Evolutionary conservation across 176 grass and related monocot species (phyloP), one percentile per base, ranked within the genome.

Genomic region (Themeda triandra): DNA sequence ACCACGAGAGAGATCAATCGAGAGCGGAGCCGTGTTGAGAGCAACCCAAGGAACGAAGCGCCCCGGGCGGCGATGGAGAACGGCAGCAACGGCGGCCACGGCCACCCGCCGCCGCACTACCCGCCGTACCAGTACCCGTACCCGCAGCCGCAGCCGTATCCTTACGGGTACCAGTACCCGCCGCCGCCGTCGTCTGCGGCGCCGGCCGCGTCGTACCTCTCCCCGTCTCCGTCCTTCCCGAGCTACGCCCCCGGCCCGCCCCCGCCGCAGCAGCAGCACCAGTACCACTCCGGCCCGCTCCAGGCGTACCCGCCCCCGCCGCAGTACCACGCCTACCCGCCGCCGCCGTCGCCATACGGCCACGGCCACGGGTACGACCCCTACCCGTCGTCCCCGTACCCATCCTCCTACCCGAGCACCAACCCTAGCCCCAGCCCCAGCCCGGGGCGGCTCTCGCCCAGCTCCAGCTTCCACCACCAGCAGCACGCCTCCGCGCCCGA

Each of bases 201-300:
- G 21, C 53, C 88, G 36, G 51, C 51, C 41, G 40, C 62, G 21
- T 44, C 88, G 19, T 91, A 85, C 77, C 87, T 91, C 81, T 27
- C 77, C 6, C 84, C 84, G 44, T 86, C 92, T n/a, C 48, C 41
- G 0, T 80, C 90, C 41, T 92, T 92, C 84, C 84, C 65, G 15
- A 59, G 42, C 2, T 86, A 86, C 25, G 49, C 87, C 24, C 59
- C 84, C 19, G 31, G 76, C 28, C 66, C 81, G 33, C 40, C 29
- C 18, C 70, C 37, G 1, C 14, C 35, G 60, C 87, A 80, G 60
- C 86, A 87, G 32, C 32, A 33, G 39, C 83, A 87, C 28, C 84
- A 87, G 32, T 87, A 81, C 82, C 79, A 92, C 54, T 94, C 90
- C 75, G 75, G 81, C 39, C 75, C 75, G 29, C 80, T 92, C 27